These are phyloP conservation scores for Ustilaginoidea virens DNA, from an alignment of 2,329 filamentous ascomycete species.

Conservation along the genomic window DNA sequence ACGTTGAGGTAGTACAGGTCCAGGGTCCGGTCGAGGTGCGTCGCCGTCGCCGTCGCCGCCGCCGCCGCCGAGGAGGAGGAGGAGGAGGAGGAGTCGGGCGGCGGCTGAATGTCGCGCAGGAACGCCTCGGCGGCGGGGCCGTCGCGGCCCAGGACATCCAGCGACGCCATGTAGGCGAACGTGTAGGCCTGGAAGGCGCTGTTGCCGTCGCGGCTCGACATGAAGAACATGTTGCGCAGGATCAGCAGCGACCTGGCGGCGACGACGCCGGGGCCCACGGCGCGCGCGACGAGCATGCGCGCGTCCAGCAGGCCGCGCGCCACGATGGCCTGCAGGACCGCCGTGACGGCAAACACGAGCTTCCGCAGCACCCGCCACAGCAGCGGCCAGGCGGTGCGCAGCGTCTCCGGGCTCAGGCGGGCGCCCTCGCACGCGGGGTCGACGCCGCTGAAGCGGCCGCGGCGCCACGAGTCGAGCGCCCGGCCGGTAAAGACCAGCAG, in stretches of 20 bases:
- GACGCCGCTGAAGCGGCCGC: slow-evolving; percentile 57
- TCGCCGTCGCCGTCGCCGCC: too few relatives aligned
- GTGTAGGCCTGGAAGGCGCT: slow-evolving; percentile 68
- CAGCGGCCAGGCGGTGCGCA: slow-evolving; percentile 49
- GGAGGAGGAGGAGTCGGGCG: slow-evolving; percentile 11
- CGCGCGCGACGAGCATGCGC: slow-evolving; percentile 25
- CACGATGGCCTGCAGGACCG: slow-evolving; percentile 59
- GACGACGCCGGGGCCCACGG: slow-evolving; percentile 44
- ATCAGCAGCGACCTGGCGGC: slow-evolving; percentile 58
- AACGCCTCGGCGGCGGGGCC: slow-evolving; percentile 50
- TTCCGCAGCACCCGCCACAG: slow-evolving; percentile 66
- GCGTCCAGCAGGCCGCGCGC: slow-evolving; percentile 43
- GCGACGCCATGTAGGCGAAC: slow-evolving; percentile 67
- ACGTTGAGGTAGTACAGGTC: slow-evolving; percentile 82
- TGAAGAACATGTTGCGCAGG: slow-evolving; percentile 67
- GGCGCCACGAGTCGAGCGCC: slow-evolving; percentile 57
- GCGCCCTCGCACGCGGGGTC: slow-evolving; percentile 51
- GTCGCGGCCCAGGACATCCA: slow-evolving; percentile 68
- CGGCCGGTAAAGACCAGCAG: slow-evolving; percentile 51
- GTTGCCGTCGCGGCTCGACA: slow-evolving; percentile 59
- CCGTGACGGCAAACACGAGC: slow-evolving; percentile 59
- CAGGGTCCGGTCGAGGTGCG: slow-evolving; percentile 48
- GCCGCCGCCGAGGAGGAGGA: too few relatives aligned
- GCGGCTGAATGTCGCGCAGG: slow-evolving; percentile 41
- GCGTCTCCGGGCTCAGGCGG: slow-evolving; percentile 48